These are phyloP conservation scores for Lipomyces spencermartinsiae DNA, from an alignment of 805 yeast genomes.

Conservation along the genomic window DNA sequence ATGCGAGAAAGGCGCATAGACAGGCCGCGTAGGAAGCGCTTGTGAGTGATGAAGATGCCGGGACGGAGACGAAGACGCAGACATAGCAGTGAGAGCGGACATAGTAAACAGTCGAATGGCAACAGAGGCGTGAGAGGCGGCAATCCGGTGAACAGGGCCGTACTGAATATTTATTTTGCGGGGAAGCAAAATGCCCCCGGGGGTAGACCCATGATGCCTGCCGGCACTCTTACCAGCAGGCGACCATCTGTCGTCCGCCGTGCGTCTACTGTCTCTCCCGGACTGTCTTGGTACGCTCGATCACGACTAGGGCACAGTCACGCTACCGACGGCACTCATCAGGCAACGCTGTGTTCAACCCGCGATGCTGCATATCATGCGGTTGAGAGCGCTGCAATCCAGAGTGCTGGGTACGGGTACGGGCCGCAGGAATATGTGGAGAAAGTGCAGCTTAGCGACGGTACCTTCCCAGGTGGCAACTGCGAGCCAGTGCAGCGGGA, in stretches of 20 bases:
- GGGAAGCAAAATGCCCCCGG: neutral
- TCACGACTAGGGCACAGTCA: neutral
- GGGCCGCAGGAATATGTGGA: neutral
- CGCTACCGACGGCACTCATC: neutral
- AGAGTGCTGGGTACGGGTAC: conserved; percentile 2
- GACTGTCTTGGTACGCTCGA: neutral
- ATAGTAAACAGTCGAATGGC: neutral
- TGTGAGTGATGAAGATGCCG: neutral
- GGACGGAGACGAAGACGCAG: neutral
- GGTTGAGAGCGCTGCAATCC: neutral
- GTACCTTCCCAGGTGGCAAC: neutral
- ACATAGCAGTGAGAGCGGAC: neutral
- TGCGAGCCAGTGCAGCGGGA: neutral
- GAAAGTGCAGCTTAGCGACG: neutral
- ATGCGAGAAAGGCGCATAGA: neutral
- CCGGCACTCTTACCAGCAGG: too few species aligned
- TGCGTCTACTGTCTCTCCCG: neutral
- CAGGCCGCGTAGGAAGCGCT: neutral
- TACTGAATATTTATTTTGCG: neutral
- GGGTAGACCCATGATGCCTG: too few species aligned
- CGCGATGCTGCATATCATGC: neutral
- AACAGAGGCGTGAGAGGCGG: neutral
- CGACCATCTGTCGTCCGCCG: neutral
- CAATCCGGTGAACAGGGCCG: neutral
- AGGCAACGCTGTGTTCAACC: neutral